A percentile compares a stretch with the other conserved stretches of the same genome.
phyloP scores from a whole-genome alignment of 208 protist species.

The Entamoeba dispar region DNA sequence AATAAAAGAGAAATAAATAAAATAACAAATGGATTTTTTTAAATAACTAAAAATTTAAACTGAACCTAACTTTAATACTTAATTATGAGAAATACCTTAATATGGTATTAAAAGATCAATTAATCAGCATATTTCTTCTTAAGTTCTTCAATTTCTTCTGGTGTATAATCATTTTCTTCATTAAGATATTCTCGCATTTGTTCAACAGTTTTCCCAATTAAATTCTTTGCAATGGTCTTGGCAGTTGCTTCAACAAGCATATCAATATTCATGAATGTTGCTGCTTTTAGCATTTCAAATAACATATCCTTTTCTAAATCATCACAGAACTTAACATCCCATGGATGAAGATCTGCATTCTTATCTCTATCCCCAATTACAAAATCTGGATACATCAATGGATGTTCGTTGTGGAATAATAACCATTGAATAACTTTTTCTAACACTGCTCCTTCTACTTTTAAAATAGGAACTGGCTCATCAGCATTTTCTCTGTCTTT shows the following conservation, averaged over 20 bases:
- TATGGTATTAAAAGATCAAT: neutral
- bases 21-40: too few species aligned
- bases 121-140: neutral
- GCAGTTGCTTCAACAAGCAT: neutral
- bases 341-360: neutral
- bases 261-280: neutral
- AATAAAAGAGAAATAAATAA: too few species aligned
- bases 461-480: neutral
- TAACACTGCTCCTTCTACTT: neutral
- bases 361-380: neutral
- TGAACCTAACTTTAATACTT: too few species aligned
- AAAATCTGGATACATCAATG: neutral
- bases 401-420: neutral
- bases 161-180: neutral
- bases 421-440: neutral
- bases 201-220: neutral
- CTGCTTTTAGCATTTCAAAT: neutral
- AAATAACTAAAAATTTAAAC: too few species aligned
- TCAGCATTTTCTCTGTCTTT: neutral
- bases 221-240: neutral
- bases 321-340: neutral
- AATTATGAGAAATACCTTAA: too few species aligned
- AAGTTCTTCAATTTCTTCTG: neutral
- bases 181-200: neutral
- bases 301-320: neutral